Conservation (phyloP, 2,329 filamentous ascomycete genomes). For the Paraconiothyrium sp. region DNA sequence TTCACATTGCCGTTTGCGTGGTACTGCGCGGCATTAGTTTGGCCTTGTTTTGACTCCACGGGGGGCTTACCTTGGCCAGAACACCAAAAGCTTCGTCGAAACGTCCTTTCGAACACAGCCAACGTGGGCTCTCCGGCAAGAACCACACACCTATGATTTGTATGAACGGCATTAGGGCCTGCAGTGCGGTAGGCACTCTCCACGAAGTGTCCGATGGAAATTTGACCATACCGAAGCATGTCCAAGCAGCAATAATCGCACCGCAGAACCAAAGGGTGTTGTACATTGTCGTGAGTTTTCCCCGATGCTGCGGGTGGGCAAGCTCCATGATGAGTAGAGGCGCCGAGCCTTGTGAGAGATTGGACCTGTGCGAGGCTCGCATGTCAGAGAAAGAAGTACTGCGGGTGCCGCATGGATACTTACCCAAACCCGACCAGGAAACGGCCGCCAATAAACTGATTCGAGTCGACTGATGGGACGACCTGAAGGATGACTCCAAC, state of each 20-base stretch:
- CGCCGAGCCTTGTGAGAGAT: slow-evolving; percentile 65
- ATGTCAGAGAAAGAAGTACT: neutral
- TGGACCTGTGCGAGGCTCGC: neutral
- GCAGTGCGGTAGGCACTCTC: slow-evolving; percentile 64
- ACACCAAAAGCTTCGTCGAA: slow-evolving; percentile 71
- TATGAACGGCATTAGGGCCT: slow-evolving; percentile 61
- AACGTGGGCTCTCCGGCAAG: slow-evolving; percentile 73
- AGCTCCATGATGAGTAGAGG: slow-evolving; percentile 73
- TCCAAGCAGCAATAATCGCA: slow-evolving; percentile 65
- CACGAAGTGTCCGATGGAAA: slow-evolving; percentile 56
- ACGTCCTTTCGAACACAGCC: slow-evolving; percentile 70
- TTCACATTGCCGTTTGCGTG: slow-evolving; percentile 69
- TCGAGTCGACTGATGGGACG: slow-evolving; percentile 42
- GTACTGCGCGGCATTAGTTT: neutral
- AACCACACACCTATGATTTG: slow-evolving; percentile 70
- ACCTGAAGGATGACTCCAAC: slow-evolving; percentile 40
- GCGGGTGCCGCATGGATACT: neutral
- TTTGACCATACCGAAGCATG: slow-evolving; percentile 57
- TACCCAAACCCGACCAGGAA: neutral
- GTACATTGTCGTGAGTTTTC: slow-evolving; percentile 71
- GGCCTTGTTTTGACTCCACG: neutral
- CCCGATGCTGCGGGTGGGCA: slow-evolving; percentile 74
- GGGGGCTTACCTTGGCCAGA: slow-evolving; percentile 63
- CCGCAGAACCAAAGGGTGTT: slow-evolving; percentile 75
- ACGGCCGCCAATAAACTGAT: neutral